These are phyloP conservation scores for Kazachstania sp. DNA, from an alignment of 1,139 yeast genomes.

Conservation along the genomic window DNA sequence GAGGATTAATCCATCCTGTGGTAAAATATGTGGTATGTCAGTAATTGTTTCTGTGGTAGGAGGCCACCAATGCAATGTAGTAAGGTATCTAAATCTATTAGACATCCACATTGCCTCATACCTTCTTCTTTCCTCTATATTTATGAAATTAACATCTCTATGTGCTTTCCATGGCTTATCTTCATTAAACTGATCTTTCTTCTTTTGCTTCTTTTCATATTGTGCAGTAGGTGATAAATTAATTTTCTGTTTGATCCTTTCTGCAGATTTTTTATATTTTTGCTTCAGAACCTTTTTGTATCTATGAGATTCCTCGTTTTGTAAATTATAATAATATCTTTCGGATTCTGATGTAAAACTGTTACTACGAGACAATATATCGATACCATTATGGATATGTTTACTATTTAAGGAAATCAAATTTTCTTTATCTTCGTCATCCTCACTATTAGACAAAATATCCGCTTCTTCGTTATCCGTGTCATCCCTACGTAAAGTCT, in stretches of 20 bases:
- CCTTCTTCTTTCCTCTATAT: conserved; percentile 70
- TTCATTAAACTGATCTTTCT: conserved; percentile 52
- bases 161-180: conserved; percentile 96
- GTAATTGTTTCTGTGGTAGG: conserved; percentile 6
- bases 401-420: not conserved
- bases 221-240: not conserved
- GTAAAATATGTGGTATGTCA: conserved; percentile 7
- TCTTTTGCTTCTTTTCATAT: conserved; percentile 12
- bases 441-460: not conserved
- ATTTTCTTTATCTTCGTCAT: not conserved
- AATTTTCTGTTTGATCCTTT: not conserved
- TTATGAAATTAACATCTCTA: conserved; percentile 47
- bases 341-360: too few species aligned
- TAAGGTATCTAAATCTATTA: conserved; percentile 60
- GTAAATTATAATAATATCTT: not conserved
- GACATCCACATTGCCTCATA: conserved; percentile 94
- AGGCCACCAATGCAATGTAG: conserved; percentile 30
- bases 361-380: too few species aligned
- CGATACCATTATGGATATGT: not conserved
- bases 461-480: not conserved
- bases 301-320: not conserved
- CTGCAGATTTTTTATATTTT: not conserved
- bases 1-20: conserved; percentile 37
- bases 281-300: not conserved
- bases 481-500: not conserved